These are phyloP conservation scores for Cordia subcordata DNA, from an alignment of 257 asterid genomes.

Conservation along the genomic window DNA sequence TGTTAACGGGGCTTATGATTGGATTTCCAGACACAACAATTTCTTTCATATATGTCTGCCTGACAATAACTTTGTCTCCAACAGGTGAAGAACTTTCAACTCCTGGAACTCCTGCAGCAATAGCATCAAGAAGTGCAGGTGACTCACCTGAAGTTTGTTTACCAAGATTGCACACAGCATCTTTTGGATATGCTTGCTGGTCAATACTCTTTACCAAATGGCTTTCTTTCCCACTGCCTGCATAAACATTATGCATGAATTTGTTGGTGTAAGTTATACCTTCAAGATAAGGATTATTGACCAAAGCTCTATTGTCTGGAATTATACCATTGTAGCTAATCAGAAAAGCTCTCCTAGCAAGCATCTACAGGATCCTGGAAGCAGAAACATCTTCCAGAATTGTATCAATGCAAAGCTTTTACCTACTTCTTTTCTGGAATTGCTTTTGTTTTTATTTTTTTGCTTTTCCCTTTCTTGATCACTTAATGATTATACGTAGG, in stretches of 20 bases:
- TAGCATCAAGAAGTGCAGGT: constrained; percentile 27
- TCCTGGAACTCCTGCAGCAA: constrained; percentile 25
- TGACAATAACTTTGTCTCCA: constrained; percentile 37
- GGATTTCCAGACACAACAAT: constrained; percentile 42
- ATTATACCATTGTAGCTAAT: too few species aligned
- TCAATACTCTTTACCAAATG: constrained; percentile 14
- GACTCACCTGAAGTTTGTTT: constrained; percentile 15
- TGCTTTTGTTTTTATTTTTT: too few species aligned
- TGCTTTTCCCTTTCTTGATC: too few species aligned
- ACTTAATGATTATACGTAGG: too few species aligned
- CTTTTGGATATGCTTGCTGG: constrained; percentile 26
- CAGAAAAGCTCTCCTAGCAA: too few species aligned
- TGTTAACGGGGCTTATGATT: constrained; percentile 29
- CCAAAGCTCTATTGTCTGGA: neutral
- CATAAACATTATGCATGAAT: constrained; percentile 12
- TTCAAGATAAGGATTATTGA: neutral
- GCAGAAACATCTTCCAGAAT: too few species aligned
- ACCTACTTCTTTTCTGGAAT: too few species aligned
- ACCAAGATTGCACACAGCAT: constrained; percentile 22
- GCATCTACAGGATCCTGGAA: too few species aligned
- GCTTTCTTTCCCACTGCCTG: constrained; percentile 39
- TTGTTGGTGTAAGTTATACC: neutral
- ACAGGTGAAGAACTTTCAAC: constrained; percentile 33
- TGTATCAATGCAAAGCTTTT: too few species aligned
- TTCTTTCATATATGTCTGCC: constrained; percentile 48